Conservation (phyloP, 2,329 filamentous ascomycete genomes). For the Lachnellula arida region DNA sequence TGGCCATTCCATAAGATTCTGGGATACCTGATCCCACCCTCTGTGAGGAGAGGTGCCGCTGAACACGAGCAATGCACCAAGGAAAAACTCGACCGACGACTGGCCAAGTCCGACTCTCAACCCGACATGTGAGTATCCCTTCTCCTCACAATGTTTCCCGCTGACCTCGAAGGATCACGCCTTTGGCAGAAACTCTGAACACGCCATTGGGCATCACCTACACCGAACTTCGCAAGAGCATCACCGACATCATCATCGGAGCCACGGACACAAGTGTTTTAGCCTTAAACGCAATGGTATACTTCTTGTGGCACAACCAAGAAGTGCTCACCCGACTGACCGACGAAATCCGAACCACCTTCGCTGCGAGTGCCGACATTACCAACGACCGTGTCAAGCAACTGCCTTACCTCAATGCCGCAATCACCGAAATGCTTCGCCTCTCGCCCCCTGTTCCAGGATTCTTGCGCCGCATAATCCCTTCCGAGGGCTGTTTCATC, state of each 20-base stretch:
- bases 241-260: conserved; percentile 28
- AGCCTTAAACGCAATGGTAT: conserved; percentile 33
- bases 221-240: conserved; percentile 7
- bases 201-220: conserved; percentile 12
- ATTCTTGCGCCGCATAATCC: conserved; percentile 9
- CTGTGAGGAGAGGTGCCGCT: conserved; percentile 6
- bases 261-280: conserved; percentile 37
- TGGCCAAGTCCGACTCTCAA: conserved; percentile 24
- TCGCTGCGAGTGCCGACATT: conserved; percentile 28
- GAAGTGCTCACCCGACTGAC: conserved; percentile 35
- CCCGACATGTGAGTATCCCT: conserved; percentile 29
- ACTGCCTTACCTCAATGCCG: conserved; percentile 33
- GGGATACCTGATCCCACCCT: neutral
- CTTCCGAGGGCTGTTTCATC: conserved; percentile 12
- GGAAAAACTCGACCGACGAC: conserved; percentile 13
- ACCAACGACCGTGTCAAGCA: conserved; percentile 3
- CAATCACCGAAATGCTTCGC: conserved; percentile 35
- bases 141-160: neutral
- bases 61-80: conserved; percentile 17
- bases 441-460: conserved; percentile 32
- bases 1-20: neutral
- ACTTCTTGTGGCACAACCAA: conserved; percentile 9
- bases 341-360: conserved; percentile 38
- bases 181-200: conserved; percentile 27
- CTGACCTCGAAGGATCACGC: neutral